phyloP scores from a whole-genome alignment of 2,329 filamentous ascomycete genomes.

The Verticillium longisporum region DNA sequence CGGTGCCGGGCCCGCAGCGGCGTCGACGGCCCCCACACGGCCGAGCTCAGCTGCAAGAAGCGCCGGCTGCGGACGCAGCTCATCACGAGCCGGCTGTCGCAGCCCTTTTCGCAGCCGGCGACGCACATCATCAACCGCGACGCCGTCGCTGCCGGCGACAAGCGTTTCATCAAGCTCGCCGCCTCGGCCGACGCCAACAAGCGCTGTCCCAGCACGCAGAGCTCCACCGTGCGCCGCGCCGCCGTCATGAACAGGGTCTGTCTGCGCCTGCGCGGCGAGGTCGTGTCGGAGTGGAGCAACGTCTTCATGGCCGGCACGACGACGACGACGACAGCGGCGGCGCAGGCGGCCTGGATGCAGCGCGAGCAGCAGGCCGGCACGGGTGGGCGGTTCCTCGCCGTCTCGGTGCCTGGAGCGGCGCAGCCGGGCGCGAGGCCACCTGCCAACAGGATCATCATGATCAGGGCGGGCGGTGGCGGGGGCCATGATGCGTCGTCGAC shows the following conservation, averaged over 20 bases:
- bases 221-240: constrained; percentile 51
- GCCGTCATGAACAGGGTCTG: constrained; percentile 59
- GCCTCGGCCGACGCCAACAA: constrained; percentile 29
- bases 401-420: constrained; percentile 1
- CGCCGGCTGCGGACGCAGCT: constrained; percentile 55
- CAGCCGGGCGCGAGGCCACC: not conserved
- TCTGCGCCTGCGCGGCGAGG: constrained; percentile 33
- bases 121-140: constrained; percentile 63
- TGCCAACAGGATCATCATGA: not conserved
- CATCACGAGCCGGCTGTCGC: constrained; percentile 64
- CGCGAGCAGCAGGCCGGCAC: constrained; percentile 26
- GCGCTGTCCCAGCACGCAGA: constrained; percentile 36
- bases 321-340: constrained; percentile 2
- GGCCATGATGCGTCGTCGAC: not conserved
- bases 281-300: constrained; percentile 19
- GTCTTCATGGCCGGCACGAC: constrained; percentile 23
- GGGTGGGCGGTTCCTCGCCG: constrained; percentile 21
- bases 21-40: constrained; percentile 50
- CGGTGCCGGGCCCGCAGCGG: constrained; percentile 41
- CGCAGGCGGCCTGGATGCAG: constrained; percentile 23
- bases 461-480: not conserved
- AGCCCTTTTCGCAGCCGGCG: constrained; percentile 61
- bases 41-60: constrained; percentile 54
- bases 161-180: constrained; percentile 41
- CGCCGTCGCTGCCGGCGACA: constrained; percentile 34